phyloP scores from a whole-genome alignment of 139 green algal species.

The Edaphochlamys debaryana region DNA sequence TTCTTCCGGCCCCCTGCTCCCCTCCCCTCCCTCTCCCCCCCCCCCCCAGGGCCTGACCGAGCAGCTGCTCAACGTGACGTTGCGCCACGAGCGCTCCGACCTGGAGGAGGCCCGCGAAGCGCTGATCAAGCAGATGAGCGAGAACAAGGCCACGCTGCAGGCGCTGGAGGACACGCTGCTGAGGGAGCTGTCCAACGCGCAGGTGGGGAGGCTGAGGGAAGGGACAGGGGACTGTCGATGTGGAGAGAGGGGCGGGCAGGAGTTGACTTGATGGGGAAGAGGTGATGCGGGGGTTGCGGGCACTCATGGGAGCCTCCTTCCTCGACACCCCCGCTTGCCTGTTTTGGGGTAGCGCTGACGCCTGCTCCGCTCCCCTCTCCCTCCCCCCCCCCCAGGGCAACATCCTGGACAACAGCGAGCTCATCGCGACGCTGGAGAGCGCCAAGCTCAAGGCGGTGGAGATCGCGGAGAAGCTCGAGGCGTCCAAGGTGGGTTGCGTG shows the following conservation, averaged over 20 bases:
- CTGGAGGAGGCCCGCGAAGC: conserved; percentile 77
- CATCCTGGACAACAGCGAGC: conserved; percentile 88
- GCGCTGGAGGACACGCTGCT: conserved; percentile 83
- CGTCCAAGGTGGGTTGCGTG: conserved; percentile 47
- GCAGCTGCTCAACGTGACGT: conserved; percentile 87
- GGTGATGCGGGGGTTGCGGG: too few species aligned
- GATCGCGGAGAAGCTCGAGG: conserved; percentile 81
- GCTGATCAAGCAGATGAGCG: conserved; percentile 81
- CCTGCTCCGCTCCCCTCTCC: too few species aligned
- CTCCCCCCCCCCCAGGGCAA: too few species aligned
- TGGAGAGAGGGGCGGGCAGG: too few species aligned
- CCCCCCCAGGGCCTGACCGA: conserved; percentile 76
- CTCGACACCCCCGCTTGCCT: background rate
- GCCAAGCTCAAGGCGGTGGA: conserved; percentile 85
- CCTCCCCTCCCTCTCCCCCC: too few species aligned
- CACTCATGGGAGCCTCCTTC: too few species aligned
- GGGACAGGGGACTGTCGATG: too few species aligned
- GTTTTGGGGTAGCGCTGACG: too few species aligned
- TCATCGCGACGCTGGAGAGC: conserved; percentile 85
- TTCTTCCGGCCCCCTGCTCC: too few species aligned
- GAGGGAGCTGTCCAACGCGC: conserved; percentile 77
- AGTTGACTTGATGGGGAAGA: too few species aligned
- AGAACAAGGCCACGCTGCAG: conserved; percentile 86
- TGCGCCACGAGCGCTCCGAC: conserved; percentile 80
- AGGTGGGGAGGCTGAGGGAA: too few species aligned